Evolutionary conservation across 805 yeast species (phyloP), one percentile per base, ranked within the genome.

Genomic region (Metschnikowia shivogae): DNA sequence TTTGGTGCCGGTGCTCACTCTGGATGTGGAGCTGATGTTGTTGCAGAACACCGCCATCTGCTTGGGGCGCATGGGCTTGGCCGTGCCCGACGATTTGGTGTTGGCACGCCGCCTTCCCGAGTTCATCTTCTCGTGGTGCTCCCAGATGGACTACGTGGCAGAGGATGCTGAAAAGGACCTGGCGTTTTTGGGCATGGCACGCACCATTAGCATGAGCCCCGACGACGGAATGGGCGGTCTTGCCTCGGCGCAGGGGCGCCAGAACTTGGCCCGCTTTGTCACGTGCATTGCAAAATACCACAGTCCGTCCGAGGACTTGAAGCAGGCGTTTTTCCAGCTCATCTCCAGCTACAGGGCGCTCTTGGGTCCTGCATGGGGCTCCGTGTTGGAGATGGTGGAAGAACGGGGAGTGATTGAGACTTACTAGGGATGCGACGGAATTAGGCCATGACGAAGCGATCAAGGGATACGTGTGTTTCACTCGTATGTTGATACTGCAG

Each of bases 111-210:
- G 79, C 50, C 54, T 89, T 52, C 71, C 77, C 0, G 77, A 77
- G 49, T 76, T 84, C 54, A 71, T 84, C 26, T 61, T 71, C 36
- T 72, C 73, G 29, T 92, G 97, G 97, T 79, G 89, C 52, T 67
- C 77, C 24, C 78, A 77, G 35, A 81, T 88, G 73, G 63, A 76
- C 55, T 77, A 77, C 50, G 70, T 89, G 44, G 83, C 80, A 35
- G 93, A 87, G 53, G 82, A 89, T 46, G 86, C 82, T 43, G 99
- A 93, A 63, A 93, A 93, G 65, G 95, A 87, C 50, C 76, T 89
- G 9, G 84, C 95, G 1, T 88, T 86, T 60, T 74, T 75, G 54
- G 99, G 99, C 3, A 85, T 93, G 81, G 75, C 89, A 59, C 78
- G 77, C 45, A 76, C 82, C 27, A 70, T 92, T 13, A 72, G 74